phyloP scores from a whole-genome alignment of 1,284 basidiomycete genomes.

The Neolentinus lepideus region DNA sequence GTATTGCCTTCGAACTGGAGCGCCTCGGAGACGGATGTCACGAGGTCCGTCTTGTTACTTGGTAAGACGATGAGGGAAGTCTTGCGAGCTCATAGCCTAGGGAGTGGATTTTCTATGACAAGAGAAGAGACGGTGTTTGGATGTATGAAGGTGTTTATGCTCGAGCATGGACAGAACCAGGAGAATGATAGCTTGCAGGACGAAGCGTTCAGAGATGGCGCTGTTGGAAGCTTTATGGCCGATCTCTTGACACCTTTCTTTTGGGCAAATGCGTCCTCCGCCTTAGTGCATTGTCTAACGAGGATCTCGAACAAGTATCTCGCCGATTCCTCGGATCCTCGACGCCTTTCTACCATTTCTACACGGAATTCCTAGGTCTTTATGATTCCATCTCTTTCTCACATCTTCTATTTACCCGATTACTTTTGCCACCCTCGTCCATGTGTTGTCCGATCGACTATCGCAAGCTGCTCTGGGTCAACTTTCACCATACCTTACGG shows the following conservation, averaged over 20 bases:
- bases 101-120: conserved; percentile 29
- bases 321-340: conserved; percentile 54
- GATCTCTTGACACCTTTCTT: conserved; percentile 53
- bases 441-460: conserved; percentile 81
- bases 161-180: conserved; percentile 70
- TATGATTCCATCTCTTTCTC: conserved; percentile 91
- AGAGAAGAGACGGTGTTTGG: conserved; percentile 60
- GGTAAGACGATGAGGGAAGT: conserved; percentile 35
- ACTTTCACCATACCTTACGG: conserved; percentile 57
- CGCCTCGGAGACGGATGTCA: conserved; percentile 75
- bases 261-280: conserved; percentile 17
- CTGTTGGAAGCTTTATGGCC: conserved; percentile 54
- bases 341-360: conserved; percentile 90
- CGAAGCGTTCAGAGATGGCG: conserved; percentile 66
- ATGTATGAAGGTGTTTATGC: conserved; percentile 93
- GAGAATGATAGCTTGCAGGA: conserved; percentile 33
- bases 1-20: conserved; percentile 72
- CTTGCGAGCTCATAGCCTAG: conserved; percentile 35
- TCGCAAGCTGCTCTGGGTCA: conserved; percentile 79
- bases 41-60: conserved; percentile 59
- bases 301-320: conserved; percentile 51
- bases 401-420: conserved; percentile 67
- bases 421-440: conserved; percentile 74
- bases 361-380: conserved; percentile 84
- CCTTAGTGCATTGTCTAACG: too few relatives aligned